Evolutionary conservation across 148 eudicot species (phyloP).

Genomic region (Rhododendron molle): DNA sequence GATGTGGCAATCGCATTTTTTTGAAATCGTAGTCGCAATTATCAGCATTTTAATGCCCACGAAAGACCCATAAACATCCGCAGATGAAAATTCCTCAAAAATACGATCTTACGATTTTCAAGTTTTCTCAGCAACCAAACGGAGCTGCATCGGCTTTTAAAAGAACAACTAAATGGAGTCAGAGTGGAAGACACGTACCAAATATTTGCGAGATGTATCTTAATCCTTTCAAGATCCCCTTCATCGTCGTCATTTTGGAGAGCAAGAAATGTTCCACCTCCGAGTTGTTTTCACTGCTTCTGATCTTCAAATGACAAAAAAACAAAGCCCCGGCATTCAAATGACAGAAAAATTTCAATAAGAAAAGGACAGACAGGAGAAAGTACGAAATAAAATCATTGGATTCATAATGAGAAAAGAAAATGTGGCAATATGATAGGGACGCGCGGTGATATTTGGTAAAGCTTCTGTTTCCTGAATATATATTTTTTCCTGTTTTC

Average conservation of each 20-base stretch:
- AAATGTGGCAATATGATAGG: background rate
- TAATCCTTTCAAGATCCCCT: constrained; percentile 22
- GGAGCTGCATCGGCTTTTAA: background rate
- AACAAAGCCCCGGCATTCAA: background rate
- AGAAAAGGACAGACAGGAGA: background rate
- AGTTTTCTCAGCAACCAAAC: background rate
- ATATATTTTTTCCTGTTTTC: background rate
- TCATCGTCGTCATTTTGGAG: constrained; percentile 19
- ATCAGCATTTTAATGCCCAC: background rate
- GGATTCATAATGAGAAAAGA: background rate
- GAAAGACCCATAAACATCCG: background rate
- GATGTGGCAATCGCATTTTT: background rate
- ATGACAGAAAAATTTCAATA: background rate
- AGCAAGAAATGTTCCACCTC: constrained; percentile 5
- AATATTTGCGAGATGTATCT: constrained; percentile 25
- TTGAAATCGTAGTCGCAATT: background rate
- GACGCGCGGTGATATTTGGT: background rate
- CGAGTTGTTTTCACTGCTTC: background rate
- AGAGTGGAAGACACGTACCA: constrained; percentile 3
- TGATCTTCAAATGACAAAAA: background rate
- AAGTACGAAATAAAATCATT: background rate
- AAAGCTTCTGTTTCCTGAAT: background rate
- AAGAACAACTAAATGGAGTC: background rate
- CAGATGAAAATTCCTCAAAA: background rate
- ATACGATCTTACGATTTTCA: background rate